Base-by-base conservation (phyloP, 2,329 filamentous ascomycete genomes). In the Sclerotinia glacialis region DNA sequence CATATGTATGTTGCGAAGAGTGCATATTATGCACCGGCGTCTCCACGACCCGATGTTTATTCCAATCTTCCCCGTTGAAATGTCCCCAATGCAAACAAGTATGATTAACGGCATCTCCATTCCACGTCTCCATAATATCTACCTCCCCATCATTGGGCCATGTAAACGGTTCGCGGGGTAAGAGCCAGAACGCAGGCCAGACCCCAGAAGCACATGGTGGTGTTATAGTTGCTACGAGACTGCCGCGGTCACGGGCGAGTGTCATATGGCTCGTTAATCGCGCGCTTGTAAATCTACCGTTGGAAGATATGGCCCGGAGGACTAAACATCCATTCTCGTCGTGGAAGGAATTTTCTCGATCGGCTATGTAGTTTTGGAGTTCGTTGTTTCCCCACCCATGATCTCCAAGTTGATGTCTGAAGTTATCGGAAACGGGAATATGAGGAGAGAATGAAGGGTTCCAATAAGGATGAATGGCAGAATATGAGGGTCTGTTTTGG, bases 341-440 rank as follows among this genome's bases (percentile, higher is more conserved):
- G 72, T 86, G 79, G 73, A 87, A 87, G 28, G 81, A 81, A 71
- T 87, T 87, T 5, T 77, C 72, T 0, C 79, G 74, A 14, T 77
- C 74, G 44, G 80, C 76, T 7, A 82, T 83, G 73, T 87, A 87
- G 76, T 84, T 82, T 75, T 87, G 80, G 59, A 84, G 77, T 77
- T 87, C 85, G 68, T 85, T 82, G 72, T 87, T 87, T 28, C 85
- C 85, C 85, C 85, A 87, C 47, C 85, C 85, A 72, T 85, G 80
- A n/a, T 80, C 80, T 37, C 85, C 85, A 44, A 81, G 82, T 37
- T 82, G 80, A 56, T 83, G 78, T 73, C 86, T 83, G 78, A 86
- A 87, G 69, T 86, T 81, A 3, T 78, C 75, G 0, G 78, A 78
- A 3, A 87, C 78, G 0, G 82, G 79, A 2, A 78, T 77, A 18